phyloP scores from a whole-genome alignment of 75 land plant species.

The Picea glauca region DNA sequence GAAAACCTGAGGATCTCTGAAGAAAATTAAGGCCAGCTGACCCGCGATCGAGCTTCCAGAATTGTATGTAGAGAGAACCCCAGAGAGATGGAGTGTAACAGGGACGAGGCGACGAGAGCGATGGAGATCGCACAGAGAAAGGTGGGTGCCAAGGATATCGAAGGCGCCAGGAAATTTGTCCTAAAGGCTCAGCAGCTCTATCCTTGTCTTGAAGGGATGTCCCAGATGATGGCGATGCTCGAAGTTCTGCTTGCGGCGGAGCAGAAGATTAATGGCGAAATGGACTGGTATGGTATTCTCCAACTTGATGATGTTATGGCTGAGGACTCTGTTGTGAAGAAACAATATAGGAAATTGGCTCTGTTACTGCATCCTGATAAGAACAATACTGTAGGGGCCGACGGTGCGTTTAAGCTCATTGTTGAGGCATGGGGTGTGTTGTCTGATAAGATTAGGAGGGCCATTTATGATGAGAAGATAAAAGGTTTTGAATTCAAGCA shows the following conservation, averaged over 20 bases:
- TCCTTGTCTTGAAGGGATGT: slow-evolving; percentile 18
- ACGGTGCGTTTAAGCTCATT: slow-evolving; percentile 46
- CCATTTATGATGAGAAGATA: slow-evolving; percentile 54
- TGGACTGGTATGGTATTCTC: slow-evolving; percentile 45
- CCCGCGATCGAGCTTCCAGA: too few relatives aligned
- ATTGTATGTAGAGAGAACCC: too few relatives aligned
- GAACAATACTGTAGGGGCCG: slow-evolving; percentile 35
- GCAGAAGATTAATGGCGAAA: slow-evolving; percentile 10
- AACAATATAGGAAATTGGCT: slow-evolving; percentile 46
- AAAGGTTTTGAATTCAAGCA: slow-evolving; percentile 12
- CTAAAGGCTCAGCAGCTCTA: slow-evolving; percentile 18
- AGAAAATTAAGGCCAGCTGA: too few relatives aligned
- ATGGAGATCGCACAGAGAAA: slow-evolving; percentile 22
- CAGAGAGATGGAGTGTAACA: slow-evolving; percentile 21
- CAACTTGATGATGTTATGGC: slow-evolving; percentile 28
- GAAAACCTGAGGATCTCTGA: too few relatives aligned
- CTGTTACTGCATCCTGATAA: slow-evolving; percentile 45
- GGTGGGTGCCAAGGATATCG: slow-evolving; percentile 16
- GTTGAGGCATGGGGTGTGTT: slow-evolving; percentile 39
- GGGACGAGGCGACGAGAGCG: slow-evolving; percentile 21
- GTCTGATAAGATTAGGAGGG: slow-evolving; percentile 38
- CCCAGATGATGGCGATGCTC: slow-evolving; percentile 25
- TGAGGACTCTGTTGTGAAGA: slow-evolving; percentile 23
- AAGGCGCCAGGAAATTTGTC: slow-evolving; percentile 21
- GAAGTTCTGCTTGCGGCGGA: slow-evolving; percentile 31